Conservation (phyloP, 2,329 filamentous ascomycete species). For the Trichoderma atrobrunneum region DNA sequence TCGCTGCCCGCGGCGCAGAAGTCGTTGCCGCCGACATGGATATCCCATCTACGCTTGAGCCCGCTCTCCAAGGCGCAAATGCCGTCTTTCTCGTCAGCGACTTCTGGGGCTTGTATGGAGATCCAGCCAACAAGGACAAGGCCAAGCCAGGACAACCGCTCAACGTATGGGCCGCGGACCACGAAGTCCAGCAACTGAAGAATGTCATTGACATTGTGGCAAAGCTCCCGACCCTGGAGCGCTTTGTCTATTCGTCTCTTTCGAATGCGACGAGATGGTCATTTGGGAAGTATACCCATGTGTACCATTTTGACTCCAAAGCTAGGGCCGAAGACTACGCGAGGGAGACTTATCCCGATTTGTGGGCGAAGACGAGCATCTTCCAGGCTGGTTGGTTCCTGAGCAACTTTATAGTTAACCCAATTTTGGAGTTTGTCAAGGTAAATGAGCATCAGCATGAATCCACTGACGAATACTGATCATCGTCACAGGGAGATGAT, state of each 20-base stretch:
- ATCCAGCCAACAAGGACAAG: neutral
- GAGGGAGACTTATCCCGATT: neutral
- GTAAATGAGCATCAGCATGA: neutral
- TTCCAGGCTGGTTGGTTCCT: neutral
- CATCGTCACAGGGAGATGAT: neutral
- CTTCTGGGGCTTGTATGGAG: constrained; percentile 24
- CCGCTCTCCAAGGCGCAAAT: constrained; percentile 26
- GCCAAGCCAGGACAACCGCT: constrained; percentile 20
- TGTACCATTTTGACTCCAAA: constrained; percentile 12
- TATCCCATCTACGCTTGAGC: constrained; percentile 18
- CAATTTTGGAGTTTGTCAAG: neutral
- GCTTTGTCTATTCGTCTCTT: constrained; percentile 39
- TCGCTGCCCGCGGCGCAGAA: constrained; percentile 24
- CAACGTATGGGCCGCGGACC: constrained; percentile 21
- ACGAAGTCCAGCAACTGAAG: constrained; percentile 36
- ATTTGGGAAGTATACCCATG: neutral
- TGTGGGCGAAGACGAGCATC: neutral
- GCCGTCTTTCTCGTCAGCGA: constrained; percentile 32
- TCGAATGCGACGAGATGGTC: constrained; percentile 31
- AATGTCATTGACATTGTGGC: constrained; percentile 38
- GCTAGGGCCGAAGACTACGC: neutral
- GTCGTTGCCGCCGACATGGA: constrained; percentile 27
- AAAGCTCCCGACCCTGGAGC: constrained; percentile 32
- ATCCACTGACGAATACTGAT: neutral
- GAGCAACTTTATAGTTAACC: neutral